Percentiles rank a stretch among this genome's conserved stretches.
Conservation (phyloP, 1,139 yeast genomes). For the Kluyveromyces sp. region DNA sequence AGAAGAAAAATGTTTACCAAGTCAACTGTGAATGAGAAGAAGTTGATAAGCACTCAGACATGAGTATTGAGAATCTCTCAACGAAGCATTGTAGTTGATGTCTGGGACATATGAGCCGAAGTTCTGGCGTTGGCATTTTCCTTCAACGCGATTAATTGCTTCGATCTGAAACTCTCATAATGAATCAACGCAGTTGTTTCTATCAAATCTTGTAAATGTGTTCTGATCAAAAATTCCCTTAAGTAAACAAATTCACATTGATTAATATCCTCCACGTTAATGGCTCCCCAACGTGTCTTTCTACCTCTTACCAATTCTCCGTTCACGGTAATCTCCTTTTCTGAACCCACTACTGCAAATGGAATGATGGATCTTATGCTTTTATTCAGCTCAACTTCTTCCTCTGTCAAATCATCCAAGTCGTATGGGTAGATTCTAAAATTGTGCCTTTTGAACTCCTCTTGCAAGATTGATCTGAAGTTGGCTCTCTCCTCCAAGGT, state of each 20-base stretch:
- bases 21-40: too few species aligned
- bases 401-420: slow-evolving; percentile 64
- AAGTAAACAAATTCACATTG: slow-evolving; percentile 94
- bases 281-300: slow-evolving; percentile 87
- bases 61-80: neutral
- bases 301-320: slow-evolving; percentile 86
- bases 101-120: slow-evolving; percentile 7
- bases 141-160: slow-evolving; percentile 88
- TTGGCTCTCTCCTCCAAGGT: slow-evolving; percentile 77
- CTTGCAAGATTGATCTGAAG: slow-evolving; percentile 69
- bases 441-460: slow-evolving; percentile 66
- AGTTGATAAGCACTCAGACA: too few species aligned
- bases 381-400: slow-evolving; percentile 69
- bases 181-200: slow-evolving; percentile 86
- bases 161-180: slow-evolving; percentile 88
- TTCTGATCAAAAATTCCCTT: slow-evolving; percentile 88
- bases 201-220: slow-evolving; percentile 91
- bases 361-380: slow-evolving; percentile 80
- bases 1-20: neutral
- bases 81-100: slow-evolving; percentile 8
- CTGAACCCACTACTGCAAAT: slow-evolving; percentile 94
- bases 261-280: slow-evolving; percentile 84
- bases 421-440: slow-evolving; percentile 86
- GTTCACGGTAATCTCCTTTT: slow-evolving; percentile 59
- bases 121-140: slow-evolving; percentile 54